Conservation (phyloP, 1,284 basidiomycete genomes). For the Pyrrhoderma noxium region DNA sequence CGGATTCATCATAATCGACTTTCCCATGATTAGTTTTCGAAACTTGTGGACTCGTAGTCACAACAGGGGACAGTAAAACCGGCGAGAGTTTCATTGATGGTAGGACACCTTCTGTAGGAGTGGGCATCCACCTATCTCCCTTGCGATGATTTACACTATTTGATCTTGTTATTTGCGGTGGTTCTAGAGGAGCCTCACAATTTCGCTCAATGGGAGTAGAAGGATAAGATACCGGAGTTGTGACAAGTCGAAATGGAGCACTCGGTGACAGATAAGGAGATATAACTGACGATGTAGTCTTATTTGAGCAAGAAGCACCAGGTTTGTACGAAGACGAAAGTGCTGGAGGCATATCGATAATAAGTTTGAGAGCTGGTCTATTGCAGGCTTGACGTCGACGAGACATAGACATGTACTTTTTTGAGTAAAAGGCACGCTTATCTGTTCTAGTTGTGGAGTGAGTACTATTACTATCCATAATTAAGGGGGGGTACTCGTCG, state of each 20-base stretch:
- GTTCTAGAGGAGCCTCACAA: constrained; percentile 5
- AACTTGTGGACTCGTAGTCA: no score
- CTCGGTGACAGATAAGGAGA: no score
- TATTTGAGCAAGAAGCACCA: no score
- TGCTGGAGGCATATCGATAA: constrained; percentile 7
- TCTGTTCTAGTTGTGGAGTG: not conserved
- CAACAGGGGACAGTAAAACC: no score
- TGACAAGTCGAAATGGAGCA: no score
- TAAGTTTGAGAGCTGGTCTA: constrained; percentile 10
- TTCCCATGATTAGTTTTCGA: no score
- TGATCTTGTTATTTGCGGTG: constrained; percentile 10
- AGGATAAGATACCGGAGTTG: not conserved
- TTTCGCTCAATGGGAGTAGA: constrained; percentile 14
- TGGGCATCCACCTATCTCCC: constrained; percentile 16
- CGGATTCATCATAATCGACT: no score
- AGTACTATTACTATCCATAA: no score
- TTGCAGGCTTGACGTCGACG: constrained; percentile 14
- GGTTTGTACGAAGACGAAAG: not conserved
- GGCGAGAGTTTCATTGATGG: not conserved
- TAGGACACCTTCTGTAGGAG: constrained; percentile 16
- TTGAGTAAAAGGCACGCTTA: not conserved
- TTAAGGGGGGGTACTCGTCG: no score
- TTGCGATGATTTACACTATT: constrained; percentile 5
- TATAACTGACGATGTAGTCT: no score
- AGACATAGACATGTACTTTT: constrained; percentile 12